phyloP scores from a whole-genome alignment of 2,329 filamentous ascomycete genomes.

The Aureobasidium sp. region DNA sequence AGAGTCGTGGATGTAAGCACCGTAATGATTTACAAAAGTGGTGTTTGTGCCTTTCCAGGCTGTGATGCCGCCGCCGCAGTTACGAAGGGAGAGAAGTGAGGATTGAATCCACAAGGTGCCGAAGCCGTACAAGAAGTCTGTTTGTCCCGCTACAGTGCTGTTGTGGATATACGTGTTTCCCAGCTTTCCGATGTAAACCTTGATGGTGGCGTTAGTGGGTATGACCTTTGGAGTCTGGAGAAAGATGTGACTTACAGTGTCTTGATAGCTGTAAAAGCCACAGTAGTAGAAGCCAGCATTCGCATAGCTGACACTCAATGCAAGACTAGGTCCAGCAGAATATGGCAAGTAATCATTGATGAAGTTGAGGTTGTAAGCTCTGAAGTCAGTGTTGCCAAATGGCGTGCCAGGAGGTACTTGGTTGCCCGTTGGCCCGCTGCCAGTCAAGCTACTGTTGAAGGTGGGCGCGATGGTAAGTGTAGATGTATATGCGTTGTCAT shows the following conservation, averaged over 20 bases:
- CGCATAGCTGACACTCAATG: slow-evolving; percentile 54
- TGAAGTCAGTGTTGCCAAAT: slow-evolving; percentile 57
- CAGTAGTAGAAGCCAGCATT: slow-evolving; percentile 62
- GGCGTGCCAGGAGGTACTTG: slow-evolving; percentile 54
- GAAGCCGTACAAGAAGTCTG: slow-evolving; percentile 63
- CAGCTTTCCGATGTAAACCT: slow-evolving; percentile 55
- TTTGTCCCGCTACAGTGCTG: slow-evolving; percentile 55
- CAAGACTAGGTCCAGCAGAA: slow-evolving; percentile 51
- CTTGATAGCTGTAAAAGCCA: slow-evolving; percentile 61
- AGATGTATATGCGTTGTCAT: slow-evolving; percentile 57
- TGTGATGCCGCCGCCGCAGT: slow-evolving; percentile 59
- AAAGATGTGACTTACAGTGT: slow-evolving; percentile 40
- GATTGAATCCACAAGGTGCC: slow-evolving; percentile 56
- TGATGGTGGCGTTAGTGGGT: too few species aligned
- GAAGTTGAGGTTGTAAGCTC: slow-evolving; percentile 61
- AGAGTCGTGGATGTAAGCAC: slow-evolving; percentile 55
- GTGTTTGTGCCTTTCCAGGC: slow-evolving; percentile 65
- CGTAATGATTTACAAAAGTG: slow-evolving; percentile 59
- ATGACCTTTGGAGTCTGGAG: too few species aligned
- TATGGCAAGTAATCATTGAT: slow-evolving; percentile 51
- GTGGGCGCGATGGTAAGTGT: slow-evolving; percentile 58
- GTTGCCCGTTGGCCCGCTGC: slow-evolving; percentile 55
- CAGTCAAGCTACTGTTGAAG: slow-evolving; percentile 55
- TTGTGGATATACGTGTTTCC: slow-evolving; percentile 59
- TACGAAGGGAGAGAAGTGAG: slow-evolving; percentile 48